Conservation (phyloP, 2,329 filamentous ascomycete species). For the Beauveria scarabaeidicola region DNA sequence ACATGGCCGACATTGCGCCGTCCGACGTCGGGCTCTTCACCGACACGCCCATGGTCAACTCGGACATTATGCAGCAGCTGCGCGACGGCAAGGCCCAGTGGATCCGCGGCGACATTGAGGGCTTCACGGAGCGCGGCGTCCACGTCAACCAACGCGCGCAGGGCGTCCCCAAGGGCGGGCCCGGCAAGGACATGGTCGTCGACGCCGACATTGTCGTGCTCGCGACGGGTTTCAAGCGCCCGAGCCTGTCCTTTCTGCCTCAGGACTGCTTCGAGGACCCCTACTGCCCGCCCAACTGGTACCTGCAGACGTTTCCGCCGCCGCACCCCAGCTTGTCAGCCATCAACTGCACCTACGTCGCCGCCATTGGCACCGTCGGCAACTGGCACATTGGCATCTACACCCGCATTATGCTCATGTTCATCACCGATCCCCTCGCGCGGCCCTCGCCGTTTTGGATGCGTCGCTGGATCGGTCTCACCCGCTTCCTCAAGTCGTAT, state of each 20-base stretch:
- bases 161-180: constrained; percentile 68
- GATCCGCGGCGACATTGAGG: constrained; percentile 71
- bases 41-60: constrained; percentile 82
- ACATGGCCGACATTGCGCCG: constrained; percentile 66
- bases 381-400: constrained; percentile 91
- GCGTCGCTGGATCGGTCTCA: constrained; percentile 83
- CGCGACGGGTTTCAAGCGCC: constrained; percentile 74
- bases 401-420: constrained; percentile 79
- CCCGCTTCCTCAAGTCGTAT: constrained; percentile 57
- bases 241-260: constrained; percentile 65
- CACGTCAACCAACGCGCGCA: constrained; percentile 61
- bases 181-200: constrained; percentile 57
- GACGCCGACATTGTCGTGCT: constrained; percentile 71
- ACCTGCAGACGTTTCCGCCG: constrained; percentile 77
- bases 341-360: constrained; percentile 76
- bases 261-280: constrained; percentile 62
- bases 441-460: constrained; percentile 66
- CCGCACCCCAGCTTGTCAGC: constrained; percentile 63
- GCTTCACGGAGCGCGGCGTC: constrained; percentile 55
- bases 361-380: constrained; percentile 72
- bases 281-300: constrained; percentile 78
- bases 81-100: constrained; percentile 65
- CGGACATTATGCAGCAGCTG: constrained; percentile 67
- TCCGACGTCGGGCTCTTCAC: constrained; percentile 65
- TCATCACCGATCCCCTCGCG: constrained; percentile 69